Evolutionary conservation across 768 basidiomycete genomes (phyloP).

Genomic region (Leccinum arenicola): DNA sequence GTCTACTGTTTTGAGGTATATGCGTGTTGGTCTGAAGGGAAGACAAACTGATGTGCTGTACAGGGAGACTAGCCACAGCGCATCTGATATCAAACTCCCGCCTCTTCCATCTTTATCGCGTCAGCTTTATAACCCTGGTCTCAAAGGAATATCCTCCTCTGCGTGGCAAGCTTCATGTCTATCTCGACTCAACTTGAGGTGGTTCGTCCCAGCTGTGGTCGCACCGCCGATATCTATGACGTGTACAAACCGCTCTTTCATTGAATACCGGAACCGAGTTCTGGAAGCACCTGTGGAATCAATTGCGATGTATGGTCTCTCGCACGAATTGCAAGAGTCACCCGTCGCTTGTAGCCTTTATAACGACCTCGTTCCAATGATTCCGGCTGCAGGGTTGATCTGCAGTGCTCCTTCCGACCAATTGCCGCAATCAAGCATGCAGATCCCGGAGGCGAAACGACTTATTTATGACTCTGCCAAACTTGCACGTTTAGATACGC

Average conservation of each 20-base stretch:
- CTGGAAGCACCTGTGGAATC: constrained; percentile 72
- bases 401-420: constrained; percentile 65
- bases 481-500: constrained; percentile 80
- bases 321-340: constrained; percentile 62
- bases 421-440: constrained; percentile 79
- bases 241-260: constrained; percentile 75
- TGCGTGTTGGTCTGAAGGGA: constrained; percentile 15
- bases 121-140: constrained; percentile 40
- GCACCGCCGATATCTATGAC: constrained; percentile 79
- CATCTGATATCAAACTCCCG: constrained; percentile 17
- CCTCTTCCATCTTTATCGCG: constrained; percentile 26
- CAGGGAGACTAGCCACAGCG: constrained; percentile 21
- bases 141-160: constrained; percentile 57
- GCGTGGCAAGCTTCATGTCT: constrained; percentile 78
- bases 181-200: constrained; percentile 75
- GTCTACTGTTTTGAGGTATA: constrained; percentile 48
- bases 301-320: constrained; percentile 80
- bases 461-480: constrained; percentile 97
- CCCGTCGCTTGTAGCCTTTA: constrained; percentile 47
- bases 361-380: constrained; percentile 49
- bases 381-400: constrained; percentile 68
- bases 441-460: constrained; percentile 91
- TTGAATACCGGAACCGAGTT: constrained; percentile 61
- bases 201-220: constrained; percentile 81
- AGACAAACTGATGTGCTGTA: constrained; percentile 6